Evolutionary conservation across 2,329 filamentous ascomycete genomes (phyloP).

Genomic region (Ambrosiella cleistominuta): DNA sequence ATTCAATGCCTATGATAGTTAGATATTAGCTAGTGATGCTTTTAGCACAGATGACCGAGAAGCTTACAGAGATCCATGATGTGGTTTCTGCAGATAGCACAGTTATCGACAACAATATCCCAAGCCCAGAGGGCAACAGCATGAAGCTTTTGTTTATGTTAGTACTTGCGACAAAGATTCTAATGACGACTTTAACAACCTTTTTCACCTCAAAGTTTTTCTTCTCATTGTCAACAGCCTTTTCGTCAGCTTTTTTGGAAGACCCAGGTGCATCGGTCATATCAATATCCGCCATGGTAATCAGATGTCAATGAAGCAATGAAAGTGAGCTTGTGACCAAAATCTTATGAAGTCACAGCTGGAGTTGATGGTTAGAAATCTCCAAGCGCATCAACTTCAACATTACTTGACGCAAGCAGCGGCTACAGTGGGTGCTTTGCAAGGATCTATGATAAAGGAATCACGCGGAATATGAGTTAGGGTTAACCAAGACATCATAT

Average conservation of each 20-base stretch:
- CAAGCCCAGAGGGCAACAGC: constrained; percentile 96
- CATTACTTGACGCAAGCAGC: too few relatives aligned
- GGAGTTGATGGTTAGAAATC: too few relatives aligned
- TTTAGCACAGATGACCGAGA: neutral
- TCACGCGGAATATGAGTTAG: too few relatives aligned
- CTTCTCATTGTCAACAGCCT: constrained; percentile 47
- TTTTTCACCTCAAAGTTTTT: constrained; percentile 99
- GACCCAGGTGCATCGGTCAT: constrained; percentile 71
- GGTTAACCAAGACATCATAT: too few relatives aligned
- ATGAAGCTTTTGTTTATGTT: constrained; percentile 22
- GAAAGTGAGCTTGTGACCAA: neutral
- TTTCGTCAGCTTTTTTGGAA: constrained; percentile 36
- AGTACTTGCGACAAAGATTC: neutral
- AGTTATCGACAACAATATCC: constrained; percentile 99
- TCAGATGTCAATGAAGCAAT: neutral
- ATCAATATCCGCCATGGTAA: constrained; percentile 77
- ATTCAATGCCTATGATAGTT: constrained; percentile 60
- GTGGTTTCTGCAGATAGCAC: constrained; percentile 96
- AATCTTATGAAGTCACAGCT: too few relatives aligned
- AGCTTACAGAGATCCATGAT: constrained; percentile 93
- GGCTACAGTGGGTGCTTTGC: too few relatives aligned
- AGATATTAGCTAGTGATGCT: constrained; percentile 1
- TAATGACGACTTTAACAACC: constrained; percentile 32
- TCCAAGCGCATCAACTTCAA: too few relatives aligned
- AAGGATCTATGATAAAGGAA: too few relatives aligned